phyloP scores from a whole-genome alignment of 495 filamentous ascomycete genomes.

The Penicillium goetzii region DNA sequence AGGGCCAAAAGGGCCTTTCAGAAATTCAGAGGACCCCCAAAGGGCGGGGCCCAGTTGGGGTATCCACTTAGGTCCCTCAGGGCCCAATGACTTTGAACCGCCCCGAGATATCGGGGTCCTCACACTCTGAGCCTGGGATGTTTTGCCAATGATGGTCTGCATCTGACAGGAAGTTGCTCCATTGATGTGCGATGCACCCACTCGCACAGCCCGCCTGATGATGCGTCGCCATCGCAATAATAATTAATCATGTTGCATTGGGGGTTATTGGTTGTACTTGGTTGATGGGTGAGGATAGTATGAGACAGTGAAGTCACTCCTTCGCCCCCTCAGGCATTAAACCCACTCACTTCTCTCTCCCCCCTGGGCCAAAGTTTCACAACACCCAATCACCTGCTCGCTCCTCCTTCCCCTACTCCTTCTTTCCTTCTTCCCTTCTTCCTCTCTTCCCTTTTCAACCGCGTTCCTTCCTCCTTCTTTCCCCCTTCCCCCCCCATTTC shows the following conservation, averaged over 20 bases:
- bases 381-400: slow-evolving; percentile 6
- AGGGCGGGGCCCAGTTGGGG: background rate
- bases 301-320: slow-evolving; percentile 1
- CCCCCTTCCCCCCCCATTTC: slow-evolving; percentile 8
- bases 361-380: background rate
- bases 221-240: slow-evolving; percentile 19
- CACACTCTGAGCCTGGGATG: background rate
- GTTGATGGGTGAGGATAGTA: background rate
- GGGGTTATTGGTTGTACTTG: background rate
- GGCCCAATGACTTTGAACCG: slow-evolving; percentile 11
- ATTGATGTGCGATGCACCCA: slow-evolving; percentile 23
- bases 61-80: background rate
- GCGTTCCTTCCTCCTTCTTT: slow-evolving; percentile 8
- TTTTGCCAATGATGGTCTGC: slow-evolving; percentile 3
- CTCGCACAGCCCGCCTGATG: slow-evolving; percentile 32
- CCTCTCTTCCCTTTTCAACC: slow-evolving; percentile 23
- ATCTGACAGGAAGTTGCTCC: slow-evolving; percentile 4
- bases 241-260: slow-evolving; percentile 5
- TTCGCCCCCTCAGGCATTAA: background rate
- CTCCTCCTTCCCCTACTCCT: background rate
- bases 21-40: background rate
- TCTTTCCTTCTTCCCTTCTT: slow-evolving; percentile 21
- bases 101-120: slow-evolving; percentile 7
- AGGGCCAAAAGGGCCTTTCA: background rate
- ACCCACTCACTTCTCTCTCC: background rate